Conservation (phyloP, 345 rosid species). For the Acer negundo region DNA sequence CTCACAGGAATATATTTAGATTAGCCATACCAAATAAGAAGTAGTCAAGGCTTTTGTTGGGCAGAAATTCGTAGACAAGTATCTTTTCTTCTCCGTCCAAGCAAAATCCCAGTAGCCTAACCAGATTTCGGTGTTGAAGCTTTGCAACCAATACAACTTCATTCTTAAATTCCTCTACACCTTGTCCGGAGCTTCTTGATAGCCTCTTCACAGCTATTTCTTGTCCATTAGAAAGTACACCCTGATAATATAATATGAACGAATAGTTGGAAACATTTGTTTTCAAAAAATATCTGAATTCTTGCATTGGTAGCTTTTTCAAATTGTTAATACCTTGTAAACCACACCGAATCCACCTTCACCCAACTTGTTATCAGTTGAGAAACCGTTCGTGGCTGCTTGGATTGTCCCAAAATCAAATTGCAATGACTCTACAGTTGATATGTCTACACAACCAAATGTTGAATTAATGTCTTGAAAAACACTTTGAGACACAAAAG, state of each 20-base stretch:
- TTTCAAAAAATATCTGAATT: neutral
- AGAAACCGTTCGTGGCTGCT: slow-evolving; percentile 53
- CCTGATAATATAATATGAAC: slow-evolving; percentile 28
- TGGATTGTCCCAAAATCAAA: slow-evolving; percentile 38
- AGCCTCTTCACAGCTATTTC: slow-evolving; percentile 54
- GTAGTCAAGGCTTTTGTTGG: slow-evolving; percentile 48
- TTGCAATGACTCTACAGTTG: slow-evolving; percentile 45
- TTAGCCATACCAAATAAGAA: slow-evolving; percentile 34
- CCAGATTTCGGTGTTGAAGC: slow-evolving; percentile 61
- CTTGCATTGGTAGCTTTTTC: neutral
- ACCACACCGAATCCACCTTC: slow-evolving; percentile 76
- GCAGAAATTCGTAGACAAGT: slow-evolving; percentile 51
- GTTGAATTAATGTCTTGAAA: neutral
- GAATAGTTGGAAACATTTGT: neutral
- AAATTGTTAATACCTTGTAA: slow-evolving; percentile 41
- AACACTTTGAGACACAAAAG: too few relatives aligned
- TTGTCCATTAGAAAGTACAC: slow-evolving; percentile 38
- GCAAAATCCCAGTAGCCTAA: slow-evolving; percentile 47
- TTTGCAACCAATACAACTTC: slow-evolving; percentile 44
- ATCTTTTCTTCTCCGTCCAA: slow-evolving; percentile 44
- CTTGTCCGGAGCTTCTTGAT: slow-evolving; percentile 42
- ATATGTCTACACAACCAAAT: slow-evolving; percentile 31
- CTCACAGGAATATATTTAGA: neutral
- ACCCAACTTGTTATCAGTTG: slow-evolving; percentile 55
- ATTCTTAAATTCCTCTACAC: slow-evolving; percentile 44